Conservation (phyloP, 2,329 filamentous ascomycete species). For the Hymenotorrendiella dingleyae region DNA sequence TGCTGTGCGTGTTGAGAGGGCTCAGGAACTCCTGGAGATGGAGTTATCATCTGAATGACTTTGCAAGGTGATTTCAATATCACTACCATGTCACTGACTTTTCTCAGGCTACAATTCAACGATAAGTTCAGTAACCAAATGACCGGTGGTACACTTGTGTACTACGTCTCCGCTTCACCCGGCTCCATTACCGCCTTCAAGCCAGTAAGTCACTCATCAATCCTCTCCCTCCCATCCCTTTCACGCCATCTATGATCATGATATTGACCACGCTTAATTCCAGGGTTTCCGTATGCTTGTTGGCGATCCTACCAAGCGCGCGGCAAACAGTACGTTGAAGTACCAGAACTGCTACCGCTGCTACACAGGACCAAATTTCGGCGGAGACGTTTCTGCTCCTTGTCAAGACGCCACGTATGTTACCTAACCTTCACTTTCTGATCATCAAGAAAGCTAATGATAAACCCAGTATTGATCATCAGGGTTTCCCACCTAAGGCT, state of each 20-base stretch:
- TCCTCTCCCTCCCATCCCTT: neutral
- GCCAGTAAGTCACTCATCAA: constrained; percentile 6
- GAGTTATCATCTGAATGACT: neutral
- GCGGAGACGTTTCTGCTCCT: constrained; percentile 32
- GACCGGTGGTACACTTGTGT: constrained; percentile 8
- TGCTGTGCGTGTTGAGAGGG: neutral
- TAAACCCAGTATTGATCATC: constrained; percentile 34
- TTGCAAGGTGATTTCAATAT: too few relatives aligned
- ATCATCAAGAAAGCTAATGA: constrained; percentile 46
- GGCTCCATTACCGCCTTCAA: constrained; percentile 15
- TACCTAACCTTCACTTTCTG: constrained; percentile 41
- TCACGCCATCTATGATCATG: neutral
- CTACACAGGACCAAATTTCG: constrained; percentile 13
- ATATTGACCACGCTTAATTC: neutral
- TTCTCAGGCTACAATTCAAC: constrained; percentile 11
- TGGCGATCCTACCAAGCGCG: constrained; percentile 8
- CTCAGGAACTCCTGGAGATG: neutral
- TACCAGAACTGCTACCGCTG: constrained; percentile 11
- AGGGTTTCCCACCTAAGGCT: constrained; percentile 45
- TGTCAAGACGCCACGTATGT: constrained; percentile 46
- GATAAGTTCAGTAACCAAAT: constrained; percentile 13
- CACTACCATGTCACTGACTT: neutral
- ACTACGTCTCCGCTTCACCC: constrained; percentile 11
- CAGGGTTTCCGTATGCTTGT: constrained; percentile 16
- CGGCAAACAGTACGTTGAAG: constrained; percentile 4